Evolutionary conservation across 805 yeast genomes (phyloP), one percentile per base, ranked within the genome.

Genomic region (Lachancea mirantina): DNA sequence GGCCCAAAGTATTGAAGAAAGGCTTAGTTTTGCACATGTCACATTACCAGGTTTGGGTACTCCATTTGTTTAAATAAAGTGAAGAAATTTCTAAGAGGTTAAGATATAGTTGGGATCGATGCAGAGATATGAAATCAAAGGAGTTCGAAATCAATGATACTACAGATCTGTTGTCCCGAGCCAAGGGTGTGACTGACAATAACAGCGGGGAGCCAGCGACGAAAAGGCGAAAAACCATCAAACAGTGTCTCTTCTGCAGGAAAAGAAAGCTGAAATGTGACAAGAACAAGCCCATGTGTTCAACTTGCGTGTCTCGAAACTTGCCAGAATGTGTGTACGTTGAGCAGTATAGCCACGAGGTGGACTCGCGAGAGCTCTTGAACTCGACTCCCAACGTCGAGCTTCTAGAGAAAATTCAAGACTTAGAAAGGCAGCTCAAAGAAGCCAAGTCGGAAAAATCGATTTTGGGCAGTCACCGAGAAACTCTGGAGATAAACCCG

Each of bases 181-280:
- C 14, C 8, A 14, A 15, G 7, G 10, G n/a, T 14, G 19, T 8
- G 19, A 16, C n/a, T 10, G 28, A 26, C 6, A 20, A 15, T 8
- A 13, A 10, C 18, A 7, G n/a, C 8, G 36, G 28, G 2, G 28
- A 17, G 8, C 14, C 13, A n/a, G 21, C n/a, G 16, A 49, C 38
- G 30, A 47, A 46, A 38, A 41, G 60, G 30, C 36, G 53, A 16
- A 53, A 53, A 38, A 36, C 40, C 11, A 51, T 54, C 26, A 46
- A 49, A 26, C 47, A 59, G 4, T 75, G 81, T 45, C 61, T 74
- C 40, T 74, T 76, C 28, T 77, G 84, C 51, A 64, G 82, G 33
- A 67, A 70, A 40, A 67, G 81, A 46, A 77, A 76, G 57, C 67
- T 77, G 59, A 76, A 76, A 59, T 76, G 83, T 54, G 80, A 75